Percentiles rank a stretch among this genome's conserved stretches.
Conservation (phyloP, 2,329 filamentous ascomycete genomes). For the Penicillium expansum region DNA sequence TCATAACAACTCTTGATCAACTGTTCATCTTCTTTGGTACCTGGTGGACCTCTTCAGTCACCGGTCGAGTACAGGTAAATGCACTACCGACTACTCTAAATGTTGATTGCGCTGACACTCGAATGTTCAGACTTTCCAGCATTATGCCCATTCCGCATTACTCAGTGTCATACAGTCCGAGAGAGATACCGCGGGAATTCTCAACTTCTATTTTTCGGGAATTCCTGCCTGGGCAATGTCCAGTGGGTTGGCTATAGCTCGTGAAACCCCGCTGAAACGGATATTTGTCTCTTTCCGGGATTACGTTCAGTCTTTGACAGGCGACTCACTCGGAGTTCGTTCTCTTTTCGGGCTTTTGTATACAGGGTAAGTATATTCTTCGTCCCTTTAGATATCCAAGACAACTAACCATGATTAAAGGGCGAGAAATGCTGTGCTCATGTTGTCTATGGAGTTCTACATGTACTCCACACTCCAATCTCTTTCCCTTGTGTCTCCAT, state of each 20-base stretch:
- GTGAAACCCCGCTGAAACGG: slow-evolving; percentile 39
- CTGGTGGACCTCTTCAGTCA: slow-evolving; percentile 43
- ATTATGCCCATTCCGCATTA: slow-evolving; percentile 38
- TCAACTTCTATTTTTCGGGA: slow-evolving; percentile 42
- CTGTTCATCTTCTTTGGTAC: slow-evolving; percentile 41
- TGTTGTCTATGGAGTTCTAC: slow-evolving; percentile 42
- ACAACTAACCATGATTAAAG: slow-evolving; percentile 29
- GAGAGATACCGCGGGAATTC: slow-evolving; percentile 31
- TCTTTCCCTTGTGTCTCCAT: slow-evolving; percentile 39
- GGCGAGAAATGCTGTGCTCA: slow-evolving; percentile 34
- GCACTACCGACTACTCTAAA: background rate
- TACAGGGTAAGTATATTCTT: slow-evolving; percentile 28
- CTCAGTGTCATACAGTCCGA: slow-evolving; percentile 39
- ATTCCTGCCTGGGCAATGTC: slow-evolving; percentile 42
- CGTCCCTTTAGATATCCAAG: background rate
- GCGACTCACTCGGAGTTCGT: slow-evolving; percentile 28
- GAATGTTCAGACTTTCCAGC: slow-evolving; percentile 36
- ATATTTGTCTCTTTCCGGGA: slow-evolving; percentile 31
- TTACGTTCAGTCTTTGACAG: slow-evolving; percentile 22
- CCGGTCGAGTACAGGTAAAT: slow-evolving; percentile 40
- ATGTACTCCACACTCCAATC: slow-evolving; percentile 46
- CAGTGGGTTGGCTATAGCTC: slow-evolving; percentile 37
- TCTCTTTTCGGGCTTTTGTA: slow-evolving; percentile 29
- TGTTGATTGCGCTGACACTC: background rate
- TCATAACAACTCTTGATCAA: slow-evolving; percentile 43